Percentiles rank a stretch among this genome's conserved stretches.
phyloP scores from a whole-genome alignment of 2,329 filamentous ascomycete genomes.

The Aspergillus clavatus region DNA sequence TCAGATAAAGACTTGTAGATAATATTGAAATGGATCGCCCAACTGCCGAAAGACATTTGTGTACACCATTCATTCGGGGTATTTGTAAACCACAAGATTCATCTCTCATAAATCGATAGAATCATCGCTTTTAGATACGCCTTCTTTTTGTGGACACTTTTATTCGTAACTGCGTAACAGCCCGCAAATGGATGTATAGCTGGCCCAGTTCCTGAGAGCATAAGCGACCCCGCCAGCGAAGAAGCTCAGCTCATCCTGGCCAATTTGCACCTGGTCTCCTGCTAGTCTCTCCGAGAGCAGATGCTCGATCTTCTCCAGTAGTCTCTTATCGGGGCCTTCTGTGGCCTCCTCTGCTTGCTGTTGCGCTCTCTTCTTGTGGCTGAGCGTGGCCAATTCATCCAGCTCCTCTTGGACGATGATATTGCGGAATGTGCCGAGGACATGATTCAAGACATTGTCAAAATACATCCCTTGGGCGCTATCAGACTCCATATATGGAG shows the following conservation, averaged over 20 bases:
- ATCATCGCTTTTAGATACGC: no score
- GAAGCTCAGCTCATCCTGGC: conserved; percentile 37
- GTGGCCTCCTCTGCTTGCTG: conserved; percentile 9
- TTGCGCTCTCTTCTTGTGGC: conserved; percentile 17
- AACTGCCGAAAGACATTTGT: no score
- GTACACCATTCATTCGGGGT: no score
- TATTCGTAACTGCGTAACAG: no score
- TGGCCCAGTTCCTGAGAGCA: conserved; percentile 23
- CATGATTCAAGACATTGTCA: conserved; percentile 33
- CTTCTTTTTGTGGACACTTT: no score
- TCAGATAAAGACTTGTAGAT: no score
- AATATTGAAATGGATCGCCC: no score
- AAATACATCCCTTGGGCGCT: conserved; percentile 31
- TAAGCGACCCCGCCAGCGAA: conserved; percentile 37
- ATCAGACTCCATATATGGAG: conserved; percentile 31
- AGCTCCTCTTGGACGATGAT: conserved; percentile 36
- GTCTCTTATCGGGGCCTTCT: conserved; percentile 12
- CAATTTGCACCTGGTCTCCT: conserved; percentile 26
- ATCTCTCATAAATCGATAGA: no score
- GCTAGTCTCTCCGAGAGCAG: conserved; percentile 33
- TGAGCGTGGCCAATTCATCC: conserved; percentile 28
- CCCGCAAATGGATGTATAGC: background rate
- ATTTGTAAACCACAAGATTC: no score
- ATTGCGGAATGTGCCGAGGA: conserved; percentile 39
- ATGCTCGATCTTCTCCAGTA: conserved; percentile 33